Evolutionary conservation across 169 alveolate genomes (phyloP).

Genomic region (Amoebophrya sp.): DNA sequence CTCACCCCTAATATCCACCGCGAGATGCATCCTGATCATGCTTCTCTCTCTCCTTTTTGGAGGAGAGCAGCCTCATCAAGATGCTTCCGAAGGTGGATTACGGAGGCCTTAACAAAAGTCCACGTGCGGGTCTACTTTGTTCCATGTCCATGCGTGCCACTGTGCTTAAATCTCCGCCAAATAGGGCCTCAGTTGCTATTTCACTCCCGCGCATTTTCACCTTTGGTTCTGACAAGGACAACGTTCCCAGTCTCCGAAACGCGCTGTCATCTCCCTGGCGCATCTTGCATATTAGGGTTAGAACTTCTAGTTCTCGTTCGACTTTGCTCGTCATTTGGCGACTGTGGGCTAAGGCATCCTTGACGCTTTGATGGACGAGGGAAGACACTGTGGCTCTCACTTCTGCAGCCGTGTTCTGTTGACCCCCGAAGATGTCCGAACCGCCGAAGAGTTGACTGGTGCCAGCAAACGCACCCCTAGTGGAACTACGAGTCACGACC

Average conservation of each 20-base stretch:
- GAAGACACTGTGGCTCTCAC: no score
- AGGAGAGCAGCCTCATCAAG: no score
- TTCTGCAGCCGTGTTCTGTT: neutral
- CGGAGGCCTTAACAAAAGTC: no score
- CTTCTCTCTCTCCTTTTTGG: no score
- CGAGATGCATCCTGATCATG: no score
- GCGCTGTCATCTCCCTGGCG: slow-evolving; percentile 24
- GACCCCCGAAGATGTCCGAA: neutral
- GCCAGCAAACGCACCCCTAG: neutral
- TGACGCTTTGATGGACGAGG: no score
- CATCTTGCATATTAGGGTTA: neutral
- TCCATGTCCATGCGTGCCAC: neutral
- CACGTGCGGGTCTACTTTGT: neutral
- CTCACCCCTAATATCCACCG: no score
- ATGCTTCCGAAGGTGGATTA: no score
- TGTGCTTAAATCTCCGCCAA: neutral
- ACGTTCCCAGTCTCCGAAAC: neutral
- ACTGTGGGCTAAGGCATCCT: neutral
- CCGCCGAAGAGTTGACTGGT: neutral
- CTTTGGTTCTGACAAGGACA: neutral
- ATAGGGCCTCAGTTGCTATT: neutral
- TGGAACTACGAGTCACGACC: no score
- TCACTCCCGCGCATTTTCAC: neutral
- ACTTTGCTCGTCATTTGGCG: neutral
- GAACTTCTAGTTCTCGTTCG: neutral